Evolutionary conservation across 2,329 filamentous ascomycete genomes (phyloP), one percentile per base, ranked within the genome.

Genomic region (Neocucurbitaria cava): DNA sequence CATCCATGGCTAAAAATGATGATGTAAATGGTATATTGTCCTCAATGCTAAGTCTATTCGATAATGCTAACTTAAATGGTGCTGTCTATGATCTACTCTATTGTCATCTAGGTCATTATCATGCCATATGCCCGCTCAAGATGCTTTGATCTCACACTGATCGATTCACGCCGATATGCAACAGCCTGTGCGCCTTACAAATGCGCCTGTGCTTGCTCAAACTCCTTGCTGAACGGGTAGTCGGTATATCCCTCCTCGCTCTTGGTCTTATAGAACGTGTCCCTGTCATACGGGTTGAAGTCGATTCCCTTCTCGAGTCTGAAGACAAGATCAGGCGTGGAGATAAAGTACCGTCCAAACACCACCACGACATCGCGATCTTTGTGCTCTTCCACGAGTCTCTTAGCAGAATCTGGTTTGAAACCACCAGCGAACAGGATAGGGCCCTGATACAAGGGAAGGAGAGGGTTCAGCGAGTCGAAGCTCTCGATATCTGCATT

Each of bases 261-360:
- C 59, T 69, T 70, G 1, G 66, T 53, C 1, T 55, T 58, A 54
- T 84, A 83, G 55, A 83, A 83, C 0, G 74, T 77, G 30, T 72
- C 66, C 6, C 81, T 69, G 61, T 83, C 68, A 59, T 82, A 83
- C 39, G 70, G 64, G n/a, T 66, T 74, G 33, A 83, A 66, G 20
- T 73, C 69, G 11, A 83, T 71, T 1, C 77, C 77, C 49, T 81
- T 66, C 60, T 75, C 55, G 26, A 83, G 43, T 30, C 80, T 70
- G 58, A 76, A 82, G 4, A 78, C 75, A 17, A 84, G 65, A 62
- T 83, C 81, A 2, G 81, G 81, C 7, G 76, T 83, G 36, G 75
- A 74, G 56, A 82, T 81, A 56, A 81, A 83, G 49, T 77, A 77
- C 21, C 81, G 63, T 6, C 82, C 81, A 62, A 83, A 82, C 1